Evolutionary conservation across 495 filamentous ascomycete species (phyloP).

Genomic region (Friedmanniomyces endolithicus): DNA sequence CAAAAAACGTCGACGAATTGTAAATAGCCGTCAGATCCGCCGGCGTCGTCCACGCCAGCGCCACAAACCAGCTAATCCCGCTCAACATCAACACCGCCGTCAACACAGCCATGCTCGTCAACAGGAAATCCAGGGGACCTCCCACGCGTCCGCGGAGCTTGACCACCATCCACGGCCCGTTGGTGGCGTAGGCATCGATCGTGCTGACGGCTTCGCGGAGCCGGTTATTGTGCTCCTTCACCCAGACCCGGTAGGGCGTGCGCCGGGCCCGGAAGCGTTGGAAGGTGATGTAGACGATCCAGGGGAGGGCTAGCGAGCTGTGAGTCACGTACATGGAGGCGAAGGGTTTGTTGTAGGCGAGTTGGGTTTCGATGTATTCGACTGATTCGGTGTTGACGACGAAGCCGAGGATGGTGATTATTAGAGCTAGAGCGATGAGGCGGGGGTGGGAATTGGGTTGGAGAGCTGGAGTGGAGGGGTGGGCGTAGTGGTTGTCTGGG

Average conservation of each 20-base stretch:
- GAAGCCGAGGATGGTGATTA: slow-evolving; percentile 14
- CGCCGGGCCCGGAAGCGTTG: slow-evolving; percentile 4
- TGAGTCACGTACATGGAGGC: slow-evolving; percentile 18
- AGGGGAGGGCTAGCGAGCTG: slow-evolving; percentile 16
- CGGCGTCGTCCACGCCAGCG: slow-evolving; percentile 16
- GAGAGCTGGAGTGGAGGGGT: not conserved
- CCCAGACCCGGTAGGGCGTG: slow-evolving; percentile 6
- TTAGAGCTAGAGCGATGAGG: slow-evolving; percentile 3
- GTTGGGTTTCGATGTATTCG: slow-evolving; percentile 15
- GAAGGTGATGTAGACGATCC: slow-evolving; percentile 10
- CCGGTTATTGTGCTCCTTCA: slow-evolving; percentile 14
- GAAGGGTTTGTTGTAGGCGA: slow-evolving; percentile 20
- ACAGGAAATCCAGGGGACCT: slow-evolving; percentile 14
- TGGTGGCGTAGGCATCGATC: slow-evolving; percentile 15
- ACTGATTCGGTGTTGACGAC: slow-evolving; percentile 17
- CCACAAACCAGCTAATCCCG: slow-evolving; percentile 15
- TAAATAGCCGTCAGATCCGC: slow-evolving; percentile 21
- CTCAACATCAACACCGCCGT: slow-evolving; percentile 15
- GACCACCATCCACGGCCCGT: not conserved
- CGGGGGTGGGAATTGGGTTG: not conserved
- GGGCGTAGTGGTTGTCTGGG: not conserved
- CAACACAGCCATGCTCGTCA: slow-evolving; percentile 11
- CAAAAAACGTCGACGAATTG: slow-evolving; percentile 21
- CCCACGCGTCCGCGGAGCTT: slow-evolving; percentile 4
- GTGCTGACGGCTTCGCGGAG: slow-evolving; percentile 9